Evolutionary conservation across 1,284 basidiomycete species (phyloP), one percentile per base, ranked within the genome.

Genomic region (Termitomyces sp.): DNA sequence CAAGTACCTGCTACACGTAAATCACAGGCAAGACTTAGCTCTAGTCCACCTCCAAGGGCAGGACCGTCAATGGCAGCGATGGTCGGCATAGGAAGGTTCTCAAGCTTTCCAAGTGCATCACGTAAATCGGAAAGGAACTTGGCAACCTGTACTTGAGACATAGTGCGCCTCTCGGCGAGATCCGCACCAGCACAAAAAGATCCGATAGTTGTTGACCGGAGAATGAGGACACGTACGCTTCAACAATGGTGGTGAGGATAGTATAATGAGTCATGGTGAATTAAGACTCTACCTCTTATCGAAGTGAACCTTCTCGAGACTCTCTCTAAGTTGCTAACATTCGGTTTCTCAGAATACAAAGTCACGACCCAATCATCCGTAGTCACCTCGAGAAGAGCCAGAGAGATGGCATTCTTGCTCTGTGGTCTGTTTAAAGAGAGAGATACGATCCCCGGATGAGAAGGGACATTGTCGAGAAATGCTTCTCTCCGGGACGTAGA

Each of bases 101-200:
- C 91, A 11, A 97, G 78, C 60, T 82, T 81, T 34, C 79, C 78
- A 26, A 97, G 72, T 10, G 90, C 81, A 33, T 73, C 72, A 31
- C 94, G 83, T 26, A 97, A 76, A 60, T 88, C 84, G 49, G 79
- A 71, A 47, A 97, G 84, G 71, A 97, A 97, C 59, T 79, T 80
- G 59, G 82, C 74, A 33, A 97, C 89, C 62, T 94, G 83, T 8
- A 70, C 50, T 60, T 81, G 78, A 3, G 82, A 75, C 93, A 97
- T 97, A 1, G 79, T 78, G 35, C 85, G 83, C 54, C 94, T 79
- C 68, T 97, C 94, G 53, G 79, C 78, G 46, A 97, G 81, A 69
- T 97, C 94, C 9, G 94, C 94, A 5, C 95, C 94, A 16, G 94
- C 88, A 66, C 94, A 97, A 72, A 96, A 97, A 2, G 88, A 80